A percentile compares a stretch with the other conserved stretches of the same genome.
phyloP scores from a whole-genome alignment of 2,329 filamentous ascomycete species.

The Microcyclospora tardicrescens region DNA sequence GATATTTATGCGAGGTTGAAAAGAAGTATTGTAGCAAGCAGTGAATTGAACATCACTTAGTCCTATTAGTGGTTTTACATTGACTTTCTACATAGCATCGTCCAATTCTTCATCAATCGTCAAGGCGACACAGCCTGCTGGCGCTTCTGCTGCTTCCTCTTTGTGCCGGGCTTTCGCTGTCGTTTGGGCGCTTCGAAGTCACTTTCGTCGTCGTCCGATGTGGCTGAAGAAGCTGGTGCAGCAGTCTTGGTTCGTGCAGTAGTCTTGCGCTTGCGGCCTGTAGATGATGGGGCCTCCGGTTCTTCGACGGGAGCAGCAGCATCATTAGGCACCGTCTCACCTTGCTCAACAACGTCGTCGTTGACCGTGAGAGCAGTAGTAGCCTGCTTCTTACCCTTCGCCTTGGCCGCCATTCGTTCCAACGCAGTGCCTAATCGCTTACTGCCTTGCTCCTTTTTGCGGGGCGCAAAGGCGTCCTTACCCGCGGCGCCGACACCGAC shows the following conservation, averaged over 20 bases:
- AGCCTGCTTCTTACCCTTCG: constrained; percentile 15
- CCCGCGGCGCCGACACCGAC: constrained; percentile 50
- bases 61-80: too few species aligned
- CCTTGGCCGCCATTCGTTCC: constrained; percentile 48
- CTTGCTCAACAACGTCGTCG: neutral
- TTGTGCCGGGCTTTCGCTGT: neutral
- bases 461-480: constrained; percentile 55
- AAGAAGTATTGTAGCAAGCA: too few species aligned
- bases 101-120: too few species aligned
- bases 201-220: constrained; percentile 5
- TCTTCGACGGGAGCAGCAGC: constrained; percentile 1
- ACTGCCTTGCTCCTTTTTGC: constrained; percentile 52
- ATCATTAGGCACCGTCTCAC: constrained; percentile 3
- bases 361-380: neutral
- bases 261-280: constrained; percentile 4
- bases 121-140: too few species aligned
- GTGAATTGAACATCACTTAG: too few species aligned
- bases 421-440: constrained; percentile 69
- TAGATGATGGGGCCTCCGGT: constrained; percentile 1
- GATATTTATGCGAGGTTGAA: too few species aligned
- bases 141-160: neutral
- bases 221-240: neutral
- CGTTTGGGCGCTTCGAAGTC: constrained; percentile 6
- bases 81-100: too few species aligned
- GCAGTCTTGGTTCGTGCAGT: constrained; percentile 2